Conservation (phyloP, 352 stramenopile species). For the Peronospora belbahrii region DNA sequence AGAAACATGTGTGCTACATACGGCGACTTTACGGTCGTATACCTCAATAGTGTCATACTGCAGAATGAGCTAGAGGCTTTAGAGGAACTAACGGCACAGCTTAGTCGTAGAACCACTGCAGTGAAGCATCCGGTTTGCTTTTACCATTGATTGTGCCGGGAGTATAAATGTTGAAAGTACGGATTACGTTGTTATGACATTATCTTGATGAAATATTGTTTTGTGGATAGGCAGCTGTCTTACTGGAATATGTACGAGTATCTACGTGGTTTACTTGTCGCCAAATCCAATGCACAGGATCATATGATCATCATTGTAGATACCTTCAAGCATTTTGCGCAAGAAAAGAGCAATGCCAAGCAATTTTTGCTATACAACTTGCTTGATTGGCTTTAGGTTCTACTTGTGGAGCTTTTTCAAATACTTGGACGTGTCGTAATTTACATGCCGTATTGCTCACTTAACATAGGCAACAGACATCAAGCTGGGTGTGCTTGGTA, state of each 20-base stretch:
- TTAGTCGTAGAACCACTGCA: conserved; percentile 37
- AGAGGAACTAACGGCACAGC: conserved; percentile 69
- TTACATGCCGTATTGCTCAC: neutral
- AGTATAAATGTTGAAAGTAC: neutral
- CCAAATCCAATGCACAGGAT: conserved; percentile 37
- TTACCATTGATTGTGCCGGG: neutral
- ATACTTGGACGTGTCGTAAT: neutral
- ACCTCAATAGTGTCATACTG: conserved; percentile 69
- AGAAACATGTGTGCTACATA: conserved; percentile 33
- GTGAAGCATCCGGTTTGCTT: conserved; percentile 55
- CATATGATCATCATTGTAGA: conserved; percentile 70
- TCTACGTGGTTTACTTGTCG: conserved; percentile 52
- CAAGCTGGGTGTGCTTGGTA: conserved; percentile 74
- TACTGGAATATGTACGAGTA: conserved; percentile 86
- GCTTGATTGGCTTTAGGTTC: conserved; percentile 74
- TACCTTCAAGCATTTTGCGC: conserved; percentile 67
- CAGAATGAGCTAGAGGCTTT: conserved; percentile 83
- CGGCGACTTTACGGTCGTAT: conserved; percentile 50
- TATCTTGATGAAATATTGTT: neutral
- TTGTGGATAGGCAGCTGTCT: conserved; percentile 33
- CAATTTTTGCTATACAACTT: conserved; percentile 81
- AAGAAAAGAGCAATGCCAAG: conserved; percentile 51
- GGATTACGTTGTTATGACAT: neutral
- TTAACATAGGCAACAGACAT: conserved; percentile 55
- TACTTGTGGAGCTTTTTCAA: neutral